phyloP scores from a whole-genome alignment of 768 basidiomycete genomes.

The Rhodotorula graminis region DNA sequence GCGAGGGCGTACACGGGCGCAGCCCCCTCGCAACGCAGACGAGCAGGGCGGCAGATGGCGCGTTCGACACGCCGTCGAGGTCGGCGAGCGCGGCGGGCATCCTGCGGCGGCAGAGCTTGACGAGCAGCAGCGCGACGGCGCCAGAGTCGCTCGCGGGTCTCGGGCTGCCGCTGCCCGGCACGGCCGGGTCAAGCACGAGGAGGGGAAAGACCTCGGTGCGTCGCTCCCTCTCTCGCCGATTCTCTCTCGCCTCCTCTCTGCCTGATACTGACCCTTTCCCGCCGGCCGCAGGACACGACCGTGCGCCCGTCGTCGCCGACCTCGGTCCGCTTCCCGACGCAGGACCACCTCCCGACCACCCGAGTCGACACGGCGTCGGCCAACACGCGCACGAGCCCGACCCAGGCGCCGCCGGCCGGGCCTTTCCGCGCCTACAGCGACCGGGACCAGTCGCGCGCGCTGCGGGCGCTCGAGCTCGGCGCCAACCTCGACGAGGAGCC shows the following conservation, averaged over 20 bases:
- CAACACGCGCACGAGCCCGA: not conserved
- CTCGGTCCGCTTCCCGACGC: constrained; percentile 3
- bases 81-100: not conserved
- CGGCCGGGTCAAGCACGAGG: not conserved
- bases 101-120: not conserved
- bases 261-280: not conserved
- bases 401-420: not conserved
- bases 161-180: not conserved
- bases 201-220: constrained; percentile 15
- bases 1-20: not conserved
- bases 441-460: constrained; percentile 3
- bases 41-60: not conserved
- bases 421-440: not conserved
- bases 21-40: constrained; percentile 1
- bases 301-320: not conserved
- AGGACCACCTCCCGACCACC: not conserved
- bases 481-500: constrained; percentile 22
- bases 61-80: not conserved
- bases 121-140: not conserved
- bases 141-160: not conserved
- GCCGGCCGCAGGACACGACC: not conserved
- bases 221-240: not conserved
- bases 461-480: constrained; percentile 15
- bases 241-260: too few species aligned
- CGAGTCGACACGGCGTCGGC: not conserved